phyloP scores from a whole-genome alignment of 2,329 filamentous ascomycete genomes.

The Zymoseptoria brevis region DNA sequence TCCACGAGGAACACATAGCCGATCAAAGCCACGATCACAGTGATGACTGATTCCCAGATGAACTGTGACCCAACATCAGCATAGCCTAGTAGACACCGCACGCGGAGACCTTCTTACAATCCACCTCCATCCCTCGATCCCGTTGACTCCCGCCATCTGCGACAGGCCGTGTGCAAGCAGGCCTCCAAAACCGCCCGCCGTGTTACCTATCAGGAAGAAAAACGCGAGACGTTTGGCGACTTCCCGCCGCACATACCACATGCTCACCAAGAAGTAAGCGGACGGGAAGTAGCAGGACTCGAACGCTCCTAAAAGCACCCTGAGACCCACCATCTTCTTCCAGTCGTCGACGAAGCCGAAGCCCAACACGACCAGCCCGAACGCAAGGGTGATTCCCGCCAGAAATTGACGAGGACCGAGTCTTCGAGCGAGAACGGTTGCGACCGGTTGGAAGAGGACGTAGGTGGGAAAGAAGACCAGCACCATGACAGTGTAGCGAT shows the following conservation, averaged over 20 bases:
- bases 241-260: constrained; percentile 1
- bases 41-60: constrained; percentile 9
- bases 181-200: constrained; percentile 40
- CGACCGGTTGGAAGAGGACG: constrained; percentile 2
- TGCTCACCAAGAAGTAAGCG: constrained; percentile 3
- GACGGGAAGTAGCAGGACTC: constrained; percentile 2
- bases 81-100: not conserved
- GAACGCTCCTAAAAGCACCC: constrained; percentile 3
- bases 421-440: constrained; percentile 2
- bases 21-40: constrained; percentile 26
- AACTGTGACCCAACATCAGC: constrained; percentile 3
- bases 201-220: constrained; percentile 1
- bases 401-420: not conserved
- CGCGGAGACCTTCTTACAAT: constrained; percentile 45
- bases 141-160: constrained; percentile 57
- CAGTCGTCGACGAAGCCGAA: constrained; percentile 5
- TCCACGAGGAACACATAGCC: constrained; percentile 35
- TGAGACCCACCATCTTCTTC: not conserved
- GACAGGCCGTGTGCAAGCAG: constrained; percentile 47
- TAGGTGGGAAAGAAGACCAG: constrained; percentile 8
- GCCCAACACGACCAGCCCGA: constrained; percentile 1
- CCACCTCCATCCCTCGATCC: constrained; percentile 61
- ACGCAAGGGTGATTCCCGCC: constrained; percentile 2
- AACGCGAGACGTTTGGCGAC: constrained; percentile 1
- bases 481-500: constrained; percentile 4